Conservation (phyloP, 768 basidiomycete genomes). For the Clathrus columnatus region DNA sequence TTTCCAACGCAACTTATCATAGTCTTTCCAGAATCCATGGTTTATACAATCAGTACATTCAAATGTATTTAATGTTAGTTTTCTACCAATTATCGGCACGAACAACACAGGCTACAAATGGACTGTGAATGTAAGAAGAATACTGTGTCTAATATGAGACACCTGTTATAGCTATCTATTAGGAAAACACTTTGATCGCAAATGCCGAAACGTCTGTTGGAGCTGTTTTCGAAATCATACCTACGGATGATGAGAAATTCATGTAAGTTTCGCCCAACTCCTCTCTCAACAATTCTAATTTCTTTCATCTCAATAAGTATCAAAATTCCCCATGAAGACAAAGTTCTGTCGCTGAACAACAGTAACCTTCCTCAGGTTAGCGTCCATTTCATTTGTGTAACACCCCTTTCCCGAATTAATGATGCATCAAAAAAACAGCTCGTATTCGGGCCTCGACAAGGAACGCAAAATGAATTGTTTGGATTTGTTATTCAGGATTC, state of each 20-base stretch:
- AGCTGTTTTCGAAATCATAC: neutral
- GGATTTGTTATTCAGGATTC: too few species aligned
- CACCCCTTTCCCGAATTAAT: too few species aligned
- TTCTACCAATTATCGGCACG: neutral
- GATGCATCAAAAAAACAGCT: too few species aligned
- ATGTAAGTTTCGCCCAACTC: neutral
- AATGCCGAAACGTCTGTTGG: neutral
- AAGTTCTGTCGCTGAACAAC: neutral
- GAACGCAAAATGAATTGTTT: too few species aligned
- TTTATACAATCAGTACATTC: neutral
- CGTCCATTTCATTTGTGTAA: too few species aligned
- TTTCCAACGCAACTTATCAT: neutral
- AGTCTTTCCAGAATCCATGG: neutral
- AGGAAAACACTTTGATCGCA: neutral
- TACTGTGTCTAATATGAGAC: too few species aligned
- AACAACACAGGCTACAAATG: neutral
- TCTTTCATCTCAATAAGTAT: neutral
- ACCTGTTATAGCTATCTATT: too few species aligned
- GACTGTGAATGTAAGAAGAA: neutral
- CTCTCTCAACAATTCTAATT: neutral
- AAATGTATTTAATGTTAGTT: neutral
- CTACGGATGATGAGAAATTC: neutral
- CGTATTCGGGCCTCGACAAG: too few species aligned
- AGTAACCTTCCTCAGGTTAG: neutral
- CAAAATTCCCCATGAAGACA: neutral